These are phyloP conservation scores for Arctostaphylos glauca DNA, from an alignment of 148 eudicot species.

Conservation along the genomic window DNA sequence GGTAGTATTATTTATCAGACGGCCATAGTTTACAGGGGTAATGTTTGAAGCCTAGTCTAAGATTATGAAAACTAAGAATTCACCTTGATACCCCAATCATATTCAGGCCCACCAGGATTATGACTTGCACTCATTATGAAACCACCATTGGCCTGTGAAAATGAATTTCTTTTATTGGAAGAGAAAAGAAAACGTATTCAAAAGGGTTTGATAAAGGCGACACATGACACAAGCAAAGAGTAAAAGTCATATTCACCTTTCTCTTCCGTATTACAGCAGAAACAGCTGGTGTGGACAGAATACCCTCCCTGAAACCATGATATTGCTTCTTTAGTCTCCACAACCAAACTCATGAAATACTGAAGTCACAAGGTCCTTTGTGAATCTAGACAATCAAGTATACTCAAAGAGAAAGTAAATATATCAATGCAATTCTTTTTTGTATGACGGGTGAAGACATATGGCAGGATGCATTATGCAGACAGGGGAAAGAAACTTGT, in stretches of 20 bases:
- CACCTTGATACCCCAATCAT: conserved; percentile 99
- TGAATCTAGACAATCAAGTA: background rate
- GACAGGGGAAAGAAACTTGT: background rate
- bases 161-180: conserved; percentile 2
- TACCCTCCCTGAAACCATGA: conserved; percentile 70
- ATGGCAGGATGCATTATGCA: background rate
- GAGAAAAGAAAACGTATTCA: background rate
- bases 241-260: conserved; percentile 47
- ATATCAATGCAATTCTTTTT: background rate
- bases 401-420: conserved; percentile 3
- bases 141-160: conserved; percentile 92
- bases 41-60: background rate
- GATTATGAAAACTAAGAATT: conserved; percentile 9
- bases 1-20: background rate
- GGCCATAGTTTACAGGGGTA: background rate
- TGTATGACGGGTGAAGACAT: background rate
- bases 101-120: conserved; percentile 97
- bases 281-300: conserved; percentile 96
- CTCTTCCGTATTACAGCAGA: conserved; percentile 95
- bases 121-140: conserved; percentile 99
- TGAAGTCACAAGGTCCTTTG: background rate
- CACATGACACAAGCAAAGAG: conserved; percentile 4
- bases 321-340: conserved; percentile 15
- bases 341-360: background rate
- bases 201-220: background rate